These are phyloP conservation scores for Pyrenophora graminea DNA, from an alignment of 2,329 filamentous ascomycete species.

Conservation along the genomic window DNA sequence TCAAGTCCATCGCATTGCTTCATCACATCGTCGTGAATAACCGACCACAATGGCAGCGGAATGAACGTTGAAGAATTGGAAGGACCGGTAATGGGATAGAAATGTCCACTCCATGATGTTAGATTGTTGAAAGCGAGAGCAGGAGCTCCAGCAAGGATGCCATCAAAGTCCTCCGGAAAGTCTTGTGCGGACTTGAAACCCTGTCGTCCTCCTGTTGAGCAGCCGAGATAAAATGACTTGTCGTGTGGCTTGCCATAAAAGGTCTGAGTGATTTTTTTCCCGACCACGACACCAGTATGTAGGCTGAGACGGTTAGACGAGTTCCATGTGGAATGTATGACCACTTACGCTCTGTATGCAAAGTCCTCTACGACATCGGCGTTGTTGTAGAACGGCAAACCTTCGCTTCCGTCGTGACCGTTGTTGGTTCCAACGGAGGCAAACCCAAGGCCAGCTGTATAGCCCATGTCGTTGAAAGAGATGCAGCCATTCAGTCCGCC, in stretches of 20 bases:
- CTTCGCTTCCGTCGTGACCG: conserved; percentile 51
- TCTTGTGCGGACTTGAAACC: conserved; percentile 42
- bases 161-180: conserved; percentile 45
- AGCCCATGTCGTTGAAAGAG: conserved; percentile 47
- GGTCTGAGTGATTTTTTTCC: conserved; percentile 47
- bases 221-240: conserved; percentile 49
- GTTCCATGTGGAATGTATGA: not conserved
- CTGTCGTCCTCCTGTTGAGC: conserved; percentile 46
- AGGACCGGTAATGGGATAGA: conserved; percentile 34
- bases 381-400: conserved; percentile 53
- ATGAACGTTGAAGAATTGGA: conserved; percentile 46
- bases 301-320: conserved; percentile 28
- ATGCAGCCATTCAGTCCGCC: conserved; percentile 50
- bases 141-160: conserved; percentile 43
- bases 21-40: conserved; percentile 49
- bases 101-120: conserved; percentile 40
- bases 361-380: conserved; percentile 55
- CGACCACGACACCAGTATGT: conserved; percentile 39
- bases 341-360: conserved; percentile 48
- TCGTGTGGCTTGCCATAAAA: conserved; percentile 49
- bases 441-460: conserved; percentile 46
- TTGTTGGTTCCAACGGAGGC: conserved; percentile 49
- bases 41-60: conserved; percentile 46
- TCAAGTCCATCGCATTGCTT: conserved; percentile 57
- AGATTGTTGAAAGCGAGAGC: conserved; percentile 42